Evolutionary conservation across 179 eudicot species (phyloP).

Genomic region (Gypsophila paniculata): DNA sequence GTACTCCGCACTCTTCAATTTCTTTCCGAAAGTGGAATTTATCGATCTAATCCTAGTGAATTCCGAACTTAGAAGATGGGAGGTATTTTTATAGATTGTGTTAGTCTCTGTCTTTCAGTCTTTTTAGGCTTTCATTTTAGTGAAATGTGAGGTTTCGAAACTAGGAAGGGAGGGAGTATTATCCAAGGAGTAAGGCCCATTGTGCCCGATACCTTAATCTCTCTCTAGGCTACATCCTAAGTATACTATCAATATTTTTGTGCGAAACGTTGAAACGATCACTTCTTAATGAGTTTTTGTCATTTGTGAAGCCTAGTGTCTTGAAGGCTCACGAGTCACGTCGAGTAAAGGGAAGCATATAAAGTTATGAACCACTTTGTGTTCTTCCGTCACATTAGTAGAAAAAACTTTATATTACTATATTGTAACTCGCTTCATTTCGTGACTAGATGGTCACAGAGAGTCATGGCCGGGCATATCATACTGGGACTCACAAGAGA

Average conservation of each 20-base stretch:
- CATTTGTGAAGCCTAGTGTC: too few species aligned
- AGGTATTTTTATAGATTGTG: too few species aligned
- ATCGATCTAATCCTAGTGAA: neutral
- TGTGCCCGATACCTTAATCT: neutral
- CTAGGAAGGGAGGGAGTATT: neutral
- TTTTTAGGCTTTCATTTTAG: too few species aligned
- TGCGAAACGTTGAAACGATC: too few species aligned
- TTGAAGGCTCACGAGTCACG: too few species aligned
- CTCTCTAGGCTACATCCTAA: too few species aligned
- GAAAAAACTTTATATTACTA: too few species aligned
- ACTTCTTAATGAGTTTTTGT: too few species aligned
- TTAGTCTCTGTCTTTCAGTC: neutral
- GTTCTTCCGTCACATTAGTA: neutral
- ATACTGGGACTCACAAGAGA: conserved; percentile 36
- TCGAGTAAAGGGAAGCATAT: too few species aligned
- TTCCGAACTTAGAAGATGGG: neutral
- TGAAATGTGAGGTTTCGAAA: neutral
- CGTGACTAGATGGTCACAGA: conserved; percentile 28
- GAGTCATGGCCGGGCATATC: conserved; percentile 29
- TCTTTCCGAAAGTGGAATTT: neutral
- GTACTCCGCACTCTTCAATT: too few species aligned
- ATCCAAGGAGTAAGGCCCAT: neutral
- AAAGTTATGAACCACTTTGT: neutral
- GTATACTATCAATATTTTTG: too few species aligned
- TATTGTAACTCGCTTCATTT: too few species aligned